A percentile compares a stretch with the other conserved stretches of the same genome.
Conservation (phyloP, 371 early-diverging fungal species). For the Catenaria anguillulae region DNA sequence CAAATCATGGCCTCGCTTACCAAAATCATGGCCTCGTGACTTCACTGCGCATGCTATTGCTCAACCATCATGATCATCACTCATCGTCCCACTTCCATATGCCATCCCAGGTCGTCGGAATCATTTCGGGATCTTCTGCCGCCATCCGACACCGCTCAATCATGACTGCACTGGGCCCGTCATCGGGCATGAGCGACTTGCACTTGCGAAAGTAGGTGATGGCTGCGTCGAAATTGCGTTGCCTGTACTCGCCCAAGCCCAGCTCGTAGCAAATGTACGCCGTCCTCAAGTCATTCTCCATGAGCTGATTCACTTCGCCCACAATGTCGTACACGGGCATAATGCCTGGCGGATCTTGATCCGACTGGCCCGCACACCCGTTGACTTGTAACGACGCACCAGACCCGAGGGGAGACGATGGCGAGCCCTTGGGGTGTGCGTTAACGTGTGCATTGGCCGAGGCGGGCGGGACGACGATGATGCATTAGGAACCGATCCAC, state of each 20-base stretch:
- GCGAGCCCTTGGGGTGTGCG: too few relatives aligned
- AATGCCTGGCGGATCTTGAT: not conserved
- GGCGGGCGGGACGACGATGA: not conserved
- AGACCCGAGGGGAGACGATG: too few relatives aligned
- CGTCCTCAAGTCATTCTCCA: constrained; percentile 1
- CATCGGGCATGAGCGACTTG: constrained; percentile 6
- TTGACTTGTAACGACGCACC: too few relatives aligned
- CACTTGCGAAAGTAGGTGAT: constrained; percentile 5
- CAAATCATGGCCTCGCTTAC: too few relatives aligned
- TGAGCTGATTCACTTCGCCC: not conserved
- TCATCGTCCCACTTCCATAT: constrained; percentile 7
- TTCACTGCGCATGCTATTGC: too few relatives aligned
- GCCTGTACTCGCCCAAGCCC: constrained; percentile 5
- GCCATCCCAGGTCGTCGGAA: constrained; percentile 1
- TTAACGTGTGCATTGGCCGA: not conserved
- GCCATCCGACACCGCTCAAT: constrained; percentile 2
- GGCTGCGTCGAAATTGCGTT: constrained; percentile 5
- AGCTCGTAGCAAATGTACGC: constrained; percentile 4
- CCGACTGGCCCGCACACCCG: too few relatives aligned
- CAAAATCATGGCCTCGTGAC: too few relatives aligned
- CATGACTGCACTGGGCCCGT: constrained; percentile 3
- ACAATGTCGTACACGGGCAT: constrained; percentile 4
- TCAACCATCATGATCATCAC: too few relatives aligned
- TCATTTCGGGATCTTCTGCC: not conserved
- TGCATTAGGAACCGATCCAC: too few relatives aligned